These are phyloP conservation scores for Trametes polyzona DNA, from an alignment of 1,284 basidiomycete species.

Conservation along the genomic window DNA sequence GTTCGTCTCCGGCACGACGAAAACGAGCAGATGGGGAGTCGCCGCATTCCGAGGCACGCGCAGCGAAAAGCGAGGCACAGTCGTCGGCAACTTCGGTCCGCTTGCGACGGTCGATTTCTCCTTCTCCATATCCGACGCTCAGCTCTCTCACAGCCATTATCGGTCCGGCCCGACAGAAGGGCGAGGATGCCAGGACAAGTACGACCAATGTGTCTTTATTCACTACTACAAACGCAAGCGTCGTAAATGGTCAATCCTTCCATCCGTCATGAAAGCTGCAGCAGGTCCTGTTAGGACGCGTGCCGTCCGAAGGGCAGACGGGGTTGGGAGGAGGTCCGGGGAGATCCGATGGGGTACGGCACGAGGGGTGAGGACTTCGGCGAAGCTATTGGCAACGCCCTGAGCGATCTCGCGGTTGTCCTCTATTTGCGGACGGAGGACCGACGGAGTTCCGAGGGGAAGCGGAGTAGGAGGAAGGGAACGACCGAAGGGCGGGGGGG, in stretches of 20 bases:
- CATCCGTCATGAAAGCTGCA: neutral
- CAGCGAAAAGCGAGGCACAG: neutral
- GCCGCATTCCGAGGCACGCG: slow-evolving; percentile 12
- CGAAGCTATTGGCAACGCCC: too few relatives aligned
- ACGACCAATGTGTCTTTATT: slow-evolving; percentile 15
- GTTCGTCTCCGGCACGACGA: slow-evolving; percentile 9
- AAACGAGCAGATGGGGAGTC: slow-evolving; percentile 16
- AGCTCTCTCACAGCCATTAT: neutral
- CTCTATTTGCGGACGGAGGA: too few relatives aligned
- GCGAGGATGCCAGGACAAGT: neutral
- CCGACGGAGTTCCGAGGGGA: too few relatives aligned
- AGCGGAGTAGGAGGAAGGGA: too few relatives aligned
- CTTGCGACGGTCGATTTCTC: neutral
- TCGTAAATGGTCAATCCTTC: neutral
- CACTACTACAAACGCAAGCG: slow-evolving; percentile 15
- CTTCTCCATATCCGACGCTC: slow-evolving; percentile 1
- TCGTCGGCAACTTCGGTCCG: slow-evolving; percentile 1
- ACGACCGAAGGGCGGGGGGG: too few relatives aligned
- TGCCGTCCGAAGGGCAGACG: too few relatives aligned
- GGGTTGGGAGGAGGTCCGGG: too few relatives aligned
- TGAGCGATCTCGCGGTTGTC: too few relatives aligned
- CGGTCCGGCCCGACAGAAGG: neutral
- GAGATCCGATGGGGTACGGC: too few relatives aligned
- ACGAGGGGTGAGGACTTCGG: too few relatives aligned
- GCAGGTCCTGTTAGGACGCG: too few relatives aligned